Conservation (phyloP, 2,329 filamentous ascomycete genomes). For the Trichophyton simii region DNA sequence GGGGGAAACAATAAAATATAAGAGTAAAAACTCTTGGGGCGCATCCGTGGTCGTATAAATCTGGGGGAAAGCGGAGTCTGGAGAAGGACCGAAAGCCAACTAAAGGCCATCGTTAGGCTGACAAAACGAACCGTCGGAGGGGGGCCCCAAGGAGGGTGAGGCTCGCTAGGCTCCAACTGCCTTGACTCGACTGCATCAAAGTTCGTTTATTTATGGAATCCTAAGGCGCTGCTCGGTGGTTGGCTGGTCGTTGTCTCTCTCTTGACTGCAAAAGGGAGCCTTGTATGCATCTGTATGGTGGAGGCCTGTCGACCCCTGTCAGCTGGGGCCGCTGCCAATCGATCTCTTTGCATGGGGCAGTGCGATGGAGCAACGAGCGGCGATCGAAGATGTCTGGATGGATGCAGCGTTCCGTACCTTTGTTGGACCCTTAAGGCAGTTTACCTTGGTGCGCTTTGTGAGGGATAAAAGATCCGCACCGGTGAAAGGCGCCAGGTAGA, state of each 20-base stretch:
- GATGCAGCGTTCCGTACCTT: background rate
- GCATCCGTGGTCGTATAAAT: background rate
- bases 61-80: background rate
- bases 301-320: background rate
- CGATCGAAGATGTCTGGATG: background rate
- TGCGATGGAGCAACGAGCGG: background rate
- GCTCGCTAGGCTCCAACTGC: background rate
- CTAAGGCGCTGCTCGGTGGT: background rate
- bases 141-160: background rate
- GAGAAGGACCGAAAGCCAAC: background rate
- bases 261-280: background rate
- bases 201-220: slow-evolving; percentile 4
- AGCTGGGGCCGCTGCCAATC: background rate
- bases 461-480: background rate
- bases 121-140: background rate
- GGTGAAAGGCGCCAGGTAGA: background rate
- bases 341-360: background rate
- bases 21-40: background rate
- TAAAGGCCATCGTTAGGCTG: background rate
- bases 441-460: background rate
- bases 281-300: background rate
- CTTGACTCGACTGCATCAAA: background rate
- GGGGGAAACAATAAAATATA: background rate
- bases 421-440: background rate
- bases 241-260: background rate